Evolutionary conservation across 768 basidiomycete genomes (phyloP).

Genomic region (Hemileccinum impolitum): DNA sequence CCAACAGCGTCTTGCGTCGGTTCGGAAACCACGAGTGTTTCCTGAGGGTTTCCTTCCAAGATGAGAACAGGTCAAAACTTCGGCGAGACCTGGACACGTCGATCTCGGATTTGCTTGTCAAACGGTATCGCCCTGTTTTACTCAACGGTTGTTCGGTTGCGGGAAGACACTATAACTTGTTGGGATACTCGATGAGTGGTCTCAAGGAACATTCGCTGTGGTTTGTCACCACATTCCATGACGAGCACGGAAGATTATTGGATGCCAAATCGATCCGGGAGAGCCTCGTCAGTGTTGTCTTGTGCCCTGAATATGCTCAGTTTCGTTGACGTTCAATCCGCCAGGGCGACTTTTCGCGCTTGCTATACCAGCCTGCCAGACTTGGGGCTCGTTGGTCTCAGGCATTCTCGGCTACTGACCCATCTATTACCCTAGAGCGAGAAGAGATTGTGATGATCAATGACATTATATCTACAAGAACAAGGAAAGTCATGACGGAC

Average conservation of each 20-base stretch:
- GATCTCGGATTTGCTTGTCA: constrained; percentile 31
- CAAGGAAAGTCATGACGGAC: constrained; percentile 44
- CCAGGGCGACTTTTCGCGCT: constrained; percentile 40
- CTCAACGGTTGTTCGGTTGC: constrained; percentile 36
- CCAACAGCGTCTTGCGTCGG: constrained; percentile 37
- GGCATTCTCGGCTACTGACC: constrained; percentile 51
- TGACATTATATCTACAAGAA: constrained; percentile 29
- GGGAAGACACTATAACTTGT: constrained; percentile 42
- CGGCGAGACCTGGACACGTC: constrained; percentile 30
- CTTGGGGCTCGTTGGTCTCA: constrained; percentile 54
- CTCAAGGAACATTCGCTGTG: constrained; percentile 47
- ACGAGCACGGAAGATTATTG: constrained; percentile 21
- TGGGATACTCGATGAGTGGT: constrained; percentile 55
- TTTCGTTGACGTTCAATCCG: constrained; percentile 4
- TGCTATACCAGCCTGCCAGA: constrained; percentile 41
- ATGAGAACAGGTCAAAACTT: constrained; percentile 41
- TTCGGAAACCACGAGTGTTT: constrained; percentile 41
- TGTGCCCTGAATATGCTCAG: neutral
- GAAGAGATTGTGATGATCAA: constrained; percentile 33
- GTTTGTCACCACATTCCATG: constrained; percentile 44
- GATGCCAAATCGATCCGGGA: constrained; percentile 30
- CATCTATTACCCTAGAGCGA: constrained; percentile 36
- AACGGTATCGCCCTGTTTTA: constrained; percentile 35
- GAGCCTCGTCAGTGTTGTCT: constrained; percentile 29
- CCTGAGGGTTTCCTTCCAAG: constrained; percentile 46